Evolutionary conservation across 1,139 yeast genomes (phyloP).

Genomic region (Taiozyma sp.): DNA sequence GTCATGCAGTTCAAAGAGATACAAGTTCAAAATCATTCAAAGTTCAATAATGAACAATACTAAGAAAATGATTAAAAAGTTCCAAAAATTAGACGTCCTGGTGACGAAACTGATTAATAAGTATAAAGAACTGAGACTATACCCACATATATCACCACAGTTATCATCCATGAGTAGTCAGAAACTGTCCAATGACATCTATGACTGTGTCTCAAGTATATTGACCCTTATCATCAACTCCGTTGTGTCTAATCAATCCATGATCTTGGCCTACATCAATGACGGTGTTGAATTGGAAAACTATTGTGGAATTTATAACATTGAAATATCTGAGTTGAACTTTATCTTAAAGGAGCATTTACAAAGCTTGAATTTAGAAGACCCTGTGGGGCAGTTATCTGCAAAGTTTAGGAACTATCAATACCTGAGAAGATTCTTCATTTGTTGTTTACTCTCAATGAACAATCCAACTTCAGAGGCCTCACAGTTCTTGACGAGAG

Average conservation of each 20-base stretch:
- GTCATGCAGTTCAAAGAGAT: constrained; percentile 2
- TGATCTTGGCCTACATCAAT: constrained; percentile 25
- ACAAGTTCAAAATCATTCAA: constrained; percentile 9
- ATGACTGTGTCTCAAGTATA: neutral
- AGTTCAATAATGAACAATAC: constrained; percentile 12
- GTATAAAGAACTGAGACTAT: constrained; percentile 18
- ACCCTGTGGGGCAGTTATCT: constrained; percentile 1
- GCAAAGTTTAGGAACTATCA: constrained; percentile 26
- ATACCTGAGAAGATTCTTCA: constrained; percentile 33
- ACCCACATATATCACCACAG: constrained; percentile 2
- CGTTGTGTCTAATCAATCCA: neutral
- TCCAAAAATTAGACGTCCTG: constrained; percentile 17
- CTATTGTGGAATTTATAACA: constrained; percentile 38
- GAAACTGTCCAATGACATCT: neutral
- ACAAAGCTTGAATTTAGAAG: neutral
- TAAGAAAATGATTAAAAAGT: constrained; percentile 12
- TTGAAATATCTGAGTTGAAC: constrained; percentile 23
- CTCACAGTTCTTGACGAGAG: neutral
- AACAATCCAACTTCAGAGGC: constrained; percentile 4
- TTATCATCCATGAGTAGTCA: neutral
- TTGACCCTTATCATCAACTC: neutral
- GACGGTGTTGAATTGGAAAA: constrained; percentile 32
- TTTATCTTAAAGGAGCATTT: constrained; percentile 4
- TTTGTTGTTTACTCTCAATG: constrained; percentile 37
- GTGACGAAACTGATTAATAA: constrained; percentile 14